Conservation (phyloP, 1,284 basidiomycete species). For the Rhizopogon parksii region DNA sequence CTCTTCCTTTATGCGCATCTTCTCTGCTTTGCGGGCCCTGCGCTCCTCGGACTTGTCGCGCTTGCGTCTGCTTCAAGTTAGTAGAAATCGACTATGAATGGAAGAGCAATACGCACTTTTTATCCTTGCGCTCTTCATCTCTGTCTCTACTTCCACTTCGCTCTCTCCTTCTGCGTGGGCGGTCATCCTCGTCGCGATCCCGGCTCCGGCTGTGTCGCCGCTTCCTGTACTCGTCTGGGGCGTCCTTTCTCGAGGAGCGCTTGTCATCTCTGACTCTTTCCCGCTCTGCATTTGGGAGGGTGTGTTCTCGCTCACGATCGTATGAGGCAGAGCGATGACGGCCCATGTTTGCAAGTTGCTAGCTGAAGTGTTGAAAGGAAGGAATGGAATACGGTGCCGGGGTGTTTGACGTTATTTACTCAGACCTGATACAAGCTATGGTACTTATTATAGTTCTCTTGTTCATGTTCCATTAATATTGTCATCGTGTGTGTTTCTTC, state of each 20-base stretch:
- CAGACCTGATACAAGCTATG: background rate
- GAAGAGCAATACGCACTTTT: constrained; percentile 46
- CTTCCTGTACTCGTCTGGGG: constrained; percentile 29
- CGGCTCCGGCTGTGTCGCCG: constrained; percentile 37
- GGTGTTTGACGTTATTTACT: background rate
- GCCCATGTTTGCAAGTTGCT: constrained; percentile 21
- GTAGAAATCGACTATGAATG: constrained; percentile 3
- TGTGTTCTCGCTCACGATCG: constrained; percentile 28
- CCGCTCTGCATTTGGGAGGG: constrained; percentile 11
- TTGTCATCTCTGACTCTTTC: constrained; percentile 17
- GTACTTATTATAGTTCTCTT: background rate
- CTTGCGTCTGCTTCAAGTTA: constrained; percentile 50
- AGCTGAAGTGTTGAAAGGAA: background rate
- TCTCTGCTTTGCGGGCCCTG: constrained; percentile 73
- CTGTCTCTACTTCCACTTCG: constrained; percentile 37
- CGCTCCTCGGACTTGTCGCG: constrained; percentile 75
- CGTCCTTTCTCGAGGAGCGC: constrained; percentile 27
- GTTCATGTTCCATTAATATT: background rate
- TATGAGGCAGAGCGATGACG: constrained; percentile 39
- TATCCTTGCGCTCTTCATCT: constrained; percentile 44
- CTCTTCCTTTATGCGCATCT: constrained; percentile 74
- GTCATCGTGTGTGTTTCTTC: background rate
- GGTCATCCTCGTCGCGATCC: constrained; percentile 32
- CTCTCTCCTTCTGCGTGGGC: constrained; percentile 36
- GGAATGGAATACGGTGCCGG: too few relatives aligned